Evolutionary conservation across 257 asterid species (phyloP).

Genomic region (Nicotiana benthamiana): DNA sequence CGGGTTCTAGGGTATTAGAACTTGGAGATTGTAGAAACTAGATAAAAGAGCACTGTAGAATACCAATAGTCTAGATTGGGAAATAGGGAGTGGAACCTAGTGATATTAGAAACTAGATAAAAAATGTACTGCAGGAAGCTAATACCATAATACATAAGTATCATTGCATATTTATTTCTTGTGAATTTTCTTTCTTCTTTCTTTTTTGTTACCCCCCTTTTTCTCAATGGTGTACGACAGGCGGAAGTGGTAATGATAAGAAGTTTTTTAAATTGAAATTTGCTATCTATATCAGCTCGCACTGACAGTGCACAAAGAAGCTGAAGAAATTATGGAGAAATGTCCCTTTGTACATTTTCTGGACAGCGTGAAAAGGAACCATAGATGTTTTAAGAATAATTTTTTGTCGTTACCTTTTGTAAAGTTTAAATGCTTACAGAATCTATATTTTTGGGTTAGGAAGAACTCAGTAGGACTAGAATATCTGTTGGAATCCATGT

Average conservation of each 20-base stretch:
- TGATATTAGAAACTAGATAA: background rate
- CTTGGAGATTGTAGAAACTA: background rate
- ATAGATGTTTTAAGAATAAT: background rate
- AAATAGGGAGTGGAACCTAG: background rate
- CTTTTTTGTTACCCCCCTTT: background rate
- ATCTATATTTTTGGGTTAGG: slow-evolving; percentile 2
- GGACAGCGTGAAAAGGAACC: background rate
- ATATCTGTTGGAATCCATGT: slow-evolving; percentile 2
- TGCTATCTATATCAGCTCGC: background rate
- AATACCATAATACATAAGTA: background rate
- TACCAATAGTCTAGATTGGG: background rate
- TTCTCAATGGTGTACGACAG: background rate
- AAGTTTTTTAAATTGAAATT: background rate
- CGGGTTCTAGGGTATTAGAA: background rate
- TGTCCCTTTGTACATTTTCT: background rate
- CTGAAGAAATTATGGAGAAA: background rate
- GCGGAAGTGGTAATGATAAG: background rate
- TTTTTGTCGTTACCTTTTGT: background rate
- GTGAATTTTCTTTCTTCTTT: background rate
- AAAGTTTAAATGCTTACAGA: background rate
- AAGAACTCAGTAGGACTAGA: background rate
- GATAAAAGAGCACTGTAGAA: background rate
- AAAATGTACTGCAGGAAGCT: background rate
- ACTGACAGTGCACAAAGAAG: background rate
- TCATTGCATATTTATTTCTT: background rate